Percentiles rank a stretch among this genome's conserved stretches.
These are phyloP conservation scores for Komagataella kurtzmanii DNA, from an alignment of 805 yeast species.

Conservation along the genomic window DNA sequence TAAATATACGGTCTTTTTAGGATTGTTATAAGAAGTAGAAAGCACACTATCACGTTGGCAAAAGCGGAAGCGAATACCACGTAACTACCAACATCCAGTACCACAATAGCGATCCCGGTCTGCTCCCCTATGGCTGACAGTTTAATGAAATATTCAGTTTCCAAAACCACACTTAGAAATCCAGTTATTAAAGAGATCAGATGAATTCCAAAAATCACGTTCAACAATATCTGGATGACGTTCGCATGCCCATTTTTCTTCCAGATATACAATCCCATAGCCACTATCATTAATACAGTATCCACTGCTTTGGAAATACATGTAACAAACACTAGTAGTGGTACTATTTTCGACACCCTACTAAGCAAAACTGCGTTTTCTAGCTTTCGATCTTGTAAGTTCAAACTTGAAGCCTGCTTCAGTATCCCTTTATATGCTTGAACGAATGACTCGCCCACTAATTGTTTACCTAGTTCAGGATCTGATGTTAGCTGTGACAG, in stretches of 20 bases:
- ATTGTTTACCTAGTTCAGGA: slow-evolving; percentile 4
- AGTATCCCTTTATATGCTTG: slow-evolving; percentile 23
- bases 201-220: not conserved
- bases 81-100: not conserved
- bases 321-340: not conserved
- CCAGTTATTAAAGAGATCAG: not conserved
- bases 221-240: not conserved
- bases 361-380: not conserved
- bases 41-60: not conserved
- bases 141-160: not conserved
- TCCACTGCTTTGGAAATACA: not conserved
- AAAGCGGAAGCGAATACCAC: not conserved
- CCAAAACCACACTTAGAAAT: not conserved
- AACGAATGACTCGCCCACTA: slow-evolving; percentile 26
- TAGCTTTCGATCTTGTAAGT: not conserved
- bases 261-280: not conserved
- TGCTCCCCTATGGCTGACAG: not conserved
- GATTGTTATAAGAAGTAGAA: not conserved
- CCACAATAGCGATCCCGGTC: not conserved
- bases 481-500: slow-evolving; percentile 26
- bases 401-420: not conserved
- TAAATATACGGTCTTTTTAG: not conserved
- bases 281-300: not conserved
- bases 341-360: not conserved
- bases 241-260: not conserved